Base-by-base conservation (phyloP, 2,329 filamentous ascomycete species). In the Ceratocystis albifundus region DNA sequence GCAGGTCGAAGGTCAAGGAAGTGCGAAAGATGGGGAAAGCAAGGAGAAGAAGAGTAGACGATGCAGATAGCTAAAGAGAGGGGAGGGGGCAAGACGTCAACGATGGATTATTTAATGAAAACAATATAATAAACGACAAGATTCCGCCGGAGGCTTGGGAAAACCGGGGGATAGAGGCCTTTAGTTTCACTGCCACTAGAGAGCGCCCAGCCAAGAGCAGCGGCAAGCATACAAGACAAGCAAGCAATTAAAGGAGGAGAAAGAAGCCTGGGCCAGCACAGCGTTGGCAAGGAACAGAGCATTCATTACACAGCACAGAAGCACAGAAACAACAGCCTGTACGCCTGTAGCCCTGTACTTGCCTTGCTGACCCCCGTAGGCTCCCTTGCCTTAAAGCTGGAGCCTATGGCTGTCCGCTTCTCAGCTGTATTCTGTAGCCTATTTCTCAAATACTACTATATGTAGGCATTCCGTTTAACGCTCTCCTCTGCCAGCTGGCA, bases 81-180 rank as follows among this genome's bases (percentile, higher is more conserved):
- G 20, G 48, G n/a, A 25, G 48, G 20, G 48, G 46, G 17, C 20
- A 25, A 25, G 48, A 25, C 22, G n/a, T 50, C 48, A 22, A 50
- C 22, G 48, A 50, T 50, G 48, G 36, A 41, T 22, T 50, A 41
- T 22, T 50, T 25, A 50, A 57, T 28, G 20, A 12, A 28, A 55
- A 53, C n/a, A 25, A 22, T 20, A 15, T 5, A 25, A 30, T 30
- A 25, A 32, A 57, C 53, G 22, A 32, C 53, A 57, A 57, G 53
- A 57, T 57, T 57, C 53, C 53, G 53, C 53, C 53, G 53, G 53
- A 57, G 53, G 10, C 53, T 57, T 57, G 53, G 53, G 53, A 57
- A 57, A 30, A 10, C 22, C 53, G 22, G 53, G 53, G 15, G 53
- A 57, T 3, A 28, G 22, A 57, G n/a, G n/a, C n/a, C 48, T 22